Evolutionary conservation across 2,329 filamentous ascomycete species (phyloP).

Genomic region (Boeremia exigua): DNA sequence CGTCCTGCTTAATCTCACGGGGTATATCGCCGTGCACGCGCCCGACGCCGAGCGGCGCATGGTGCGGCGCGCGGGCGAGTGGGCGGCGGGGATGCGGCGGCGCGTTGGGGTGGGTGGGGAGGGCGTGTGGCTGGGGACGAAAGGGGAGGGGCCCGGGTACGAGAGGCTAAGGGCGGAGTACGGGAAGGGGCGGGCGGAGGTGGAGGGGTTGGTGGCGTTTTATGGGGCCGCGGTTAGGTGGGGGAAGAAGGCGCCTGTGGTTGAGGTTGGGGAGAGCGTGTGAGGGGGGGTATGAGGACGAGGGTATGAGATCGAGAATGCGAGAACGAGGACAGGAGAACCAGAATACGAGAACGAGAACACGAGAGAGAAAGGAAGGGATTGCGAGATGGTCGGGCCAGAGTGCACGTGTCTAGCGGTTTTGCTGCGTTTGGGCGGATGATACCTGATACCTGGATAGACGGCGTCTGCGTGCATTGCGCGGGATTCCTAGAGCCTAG

Average conservation of each 20-base stretch:
- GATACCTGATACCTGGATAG: constrained; percentile 18
- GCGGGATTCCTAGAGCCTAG: no score
- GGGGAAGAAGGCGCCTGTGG: constrained; percentile 24
- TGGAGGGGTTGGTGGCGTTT: constrained; percentile 30
- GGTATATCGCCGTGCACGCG: constrained; percentile 28
- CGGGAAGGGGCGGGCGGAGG: constrained; percentile 17
- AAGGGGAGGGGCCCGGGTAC: constrained; percentile 1
- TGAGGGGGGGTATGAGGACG: constrained; percentile 3
- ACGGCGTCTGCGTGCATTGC: neutral
- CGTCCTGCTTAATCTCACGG: constrained; percentile 30
- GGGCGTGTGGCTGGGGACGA: constrained; percentile 21
- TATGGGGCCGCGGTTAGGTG: constrained; percentile 33
- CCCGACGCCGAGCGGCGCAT: constrained; percentile 28
- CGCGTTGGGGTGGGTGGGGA: constrained; percentile 25
- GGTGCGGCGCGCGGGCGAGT: constrained; percentile 34
- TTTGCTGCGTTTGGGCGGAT: neutral
- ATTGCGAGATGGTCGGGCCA: no score
- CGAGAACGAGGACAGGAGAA: neutral
- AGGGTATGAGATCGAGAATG: neutral
- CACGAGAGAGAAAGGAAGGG: no score
- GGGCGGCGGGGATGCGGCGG: constrained; percentile 26
- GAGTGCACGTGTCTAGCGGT: no score
- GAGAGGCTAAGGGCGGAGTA: constrained; percentile 25
- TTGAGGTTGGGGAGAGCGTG: constrained; percentile 28
- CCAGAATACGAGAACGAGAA: no score